Evolutionary conservation across 148 eudicot genomes (phyloP).

Genomic region (Rhododendron ferrugineum): DNA sequence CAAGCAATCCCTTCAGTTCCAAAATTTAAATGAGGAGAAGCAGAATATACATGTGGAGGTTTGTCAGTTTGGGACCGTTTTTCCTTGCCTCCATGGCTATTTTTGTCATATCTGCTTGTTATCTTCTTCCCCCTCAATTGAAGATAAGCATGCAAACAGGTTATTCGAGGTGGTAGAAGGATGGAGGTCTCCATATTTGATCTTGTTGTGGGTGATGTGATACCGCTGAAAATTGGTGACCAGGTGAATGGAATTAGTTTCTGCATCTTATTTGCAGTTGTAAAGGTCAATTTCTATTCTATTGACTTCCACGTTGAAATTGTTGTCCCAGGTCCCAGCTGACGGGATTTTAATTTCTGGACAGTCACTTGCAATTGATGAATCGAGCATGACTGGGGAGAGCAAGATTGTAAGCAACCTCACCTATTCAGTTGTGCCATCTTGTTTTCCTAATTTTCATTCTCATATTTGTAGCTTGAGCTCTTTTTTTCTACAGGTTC

Average conservation of each 20-base stretch:
- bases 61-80: slow-evolving; percentile 6
- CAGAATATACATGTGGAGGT: slow-evolving; percentile 97
- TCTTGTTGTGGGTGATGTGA: slow-evolving; percentile 82
- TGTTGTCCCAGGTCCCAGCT: slow-evolving; percentile 68
- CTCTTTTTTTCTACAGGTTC: slow-evolving; percentile 37
- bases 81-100: not conserved
- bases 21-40: slow-evolving; percentile 71
- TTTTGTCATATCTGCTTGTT: not conserved
- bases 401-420: slow-evolving; percentile 69
- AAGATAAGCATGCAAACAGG: not conserved
- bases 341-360: slow-evolving; percentile 86
- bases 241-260: slow-evolving; percentile 47
- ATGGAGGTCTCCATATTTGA: slow-evolving; percentile 74
- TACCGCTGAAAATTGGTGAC: slow-evolving; percentile 89
- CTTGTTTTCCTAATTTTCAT: slow-evolving; percentile 5
- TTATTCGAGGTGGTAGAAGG: slow-evolving; percentile 60
- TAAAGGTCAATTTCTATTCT: not conserved
- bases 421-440: slow-evolving; percentile 1
- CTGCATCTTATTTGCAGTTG: not conserved
- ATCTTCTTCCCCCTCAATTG: not conserved
- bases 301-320: not conserved
- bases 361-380: slow-evolving; percentile 54
- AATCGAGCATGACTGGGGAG: slow-evolving; percentile 75
- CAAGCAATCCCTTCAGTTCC: slow-evolving; percentile 89
- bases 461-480: not conserved